Evolutionary conservation across 495 filamentous ascomycete genomes (phyloP).

Genomic region (Penicillium atrosanguineum): DNA sequence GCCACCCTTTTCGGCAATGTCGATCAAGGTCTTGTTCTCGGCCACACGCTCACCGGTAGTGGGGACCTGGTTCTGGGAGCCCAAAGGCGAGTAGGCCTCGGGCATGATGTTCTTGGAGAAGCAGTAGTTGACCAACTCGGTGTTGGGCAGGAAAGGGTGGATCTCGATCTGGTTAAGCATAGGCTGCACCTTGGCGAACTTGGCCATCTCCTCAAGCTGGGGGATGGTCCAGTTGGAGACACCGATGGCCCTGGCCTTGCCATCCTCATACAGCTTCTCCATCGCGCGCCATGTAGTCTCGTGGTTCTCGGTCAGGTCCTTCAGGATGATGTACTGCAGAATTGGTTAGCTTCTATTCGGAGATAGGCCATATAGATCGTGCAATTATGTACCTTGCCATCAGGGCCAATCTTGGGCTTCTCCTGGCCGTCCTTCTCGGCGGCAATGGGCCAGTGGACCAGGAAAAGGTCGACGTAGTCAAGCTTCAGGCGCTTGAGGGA

Average conservation of each 20-base stretch:
- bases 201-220: slow-evolving; percentile 66
- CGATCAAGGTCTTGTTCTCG: slow-evolving; percentile 58
- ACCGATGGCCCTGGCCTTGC: slow-evolving; percentile 75
- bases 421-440: slow-evolving; percentile 57
- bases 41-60: slow-evolving; percentile 61
- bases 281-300: slow-evolving; percentile 76
- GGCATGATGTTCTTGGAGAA: slow-evolving; percentile 69
- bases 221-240: slow-evolving; percentile 80
- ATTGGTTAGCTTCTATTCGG: slow-evolving; percentile 30
- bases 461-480: slow-evolving; percentile 84
- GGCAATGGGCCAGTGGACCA: slow-evolving; percentile 79
- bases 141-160: slow-evolving; percentile 88
- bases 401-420: slow-evolving; percentile 61
- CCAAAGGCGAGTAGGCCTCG: slow-evolving; percentile 73
- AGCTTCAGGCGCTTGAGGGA: slow-evolving; percentile 74
- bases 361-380: slow-evolving; percentile 39
- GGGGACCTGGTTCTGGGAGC: slow-evolving; percentile 59
- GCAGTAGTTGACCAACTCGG: slow-evolving; percentile 63
- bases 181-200: slow-evolving; percentile 64
- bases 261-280: slow-evolving; percentile 70
- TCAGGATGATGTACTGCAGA: slow-evolving; percentile 50
- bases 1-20: slow-evolving; percentile 60
- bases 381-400: slow-evolving; percentile 59
- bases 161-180: slow-evolving; percentile 90
- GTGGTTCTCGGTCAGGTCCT: slow-evolving; percentile 62